phyloP scores from a whole-genome alignment of 371 early-diverging fungal species.

The Blakeslea trispora region DNA sequence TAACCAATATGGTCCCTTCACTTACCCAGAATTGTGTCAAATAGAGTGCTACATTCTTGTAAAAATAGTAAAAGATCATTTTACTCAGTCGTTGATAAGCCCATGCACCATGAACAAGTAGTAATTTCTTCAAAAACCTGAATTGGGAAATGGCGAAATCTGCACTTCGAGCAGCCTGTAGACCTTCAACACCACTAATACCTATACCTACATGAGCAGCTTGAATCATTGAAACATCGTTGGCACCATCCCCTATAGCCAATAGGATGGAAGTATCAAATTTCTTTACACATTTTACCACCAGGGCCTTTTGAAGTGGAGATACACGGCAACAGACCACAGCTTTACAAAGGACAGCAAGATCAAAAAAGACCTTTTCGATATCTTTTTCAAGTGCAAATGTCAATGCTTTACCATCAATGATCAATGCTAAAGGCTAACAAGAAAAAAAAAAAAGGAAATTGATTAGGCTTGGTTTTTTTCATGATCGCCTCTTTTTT shows the following conservation, averaged over 20 bases:
- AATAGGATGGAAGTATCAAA: constrained; percentile 74
- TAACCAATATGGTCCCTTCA: too few relatives aligned
- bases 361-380: constrained; percentile 71
- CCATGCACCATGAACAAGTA: constrained; percentile 95
- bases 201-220: constrained; percentile 97
- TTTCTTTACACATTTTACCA: constrained; percentile 88
- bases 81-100: constrained; percentile 88
- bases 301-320: constrained; percentile 92
- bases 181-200: constrained; percentile 96
- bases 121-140: constrained; percentile 81
- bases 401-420: constrained; percentile 71
- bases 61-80: constrained; percentile 89
- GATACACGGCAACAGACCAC: constrained; percentile 94
- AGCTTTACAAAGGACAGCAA: constrained; percentile 80
- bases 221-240: constrained; percentile 98
- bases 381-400: constrained; percentile 74
- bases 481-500: constrained; percentile 1
- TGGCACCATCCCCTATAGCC: constrained; percentile 98
- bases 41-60: constrained; percentile 96
- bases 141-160: constrained; percentile 98
- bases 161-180: constrained; percentile 94
- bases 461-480: too few relatives aligned
- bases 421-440: constrained; percentile 70
- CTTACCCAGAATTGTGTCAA: constrained; percentile 96
- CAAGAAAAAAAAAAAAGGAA: not conserved